A percentile compares a stretch with the other conserved stretches of the same genome.
These are phyloP conservation scores for Metroxylon sagu DNA, from an alignment of 176 grass and related monocot species.

Conservation along the genomic window DNA sequence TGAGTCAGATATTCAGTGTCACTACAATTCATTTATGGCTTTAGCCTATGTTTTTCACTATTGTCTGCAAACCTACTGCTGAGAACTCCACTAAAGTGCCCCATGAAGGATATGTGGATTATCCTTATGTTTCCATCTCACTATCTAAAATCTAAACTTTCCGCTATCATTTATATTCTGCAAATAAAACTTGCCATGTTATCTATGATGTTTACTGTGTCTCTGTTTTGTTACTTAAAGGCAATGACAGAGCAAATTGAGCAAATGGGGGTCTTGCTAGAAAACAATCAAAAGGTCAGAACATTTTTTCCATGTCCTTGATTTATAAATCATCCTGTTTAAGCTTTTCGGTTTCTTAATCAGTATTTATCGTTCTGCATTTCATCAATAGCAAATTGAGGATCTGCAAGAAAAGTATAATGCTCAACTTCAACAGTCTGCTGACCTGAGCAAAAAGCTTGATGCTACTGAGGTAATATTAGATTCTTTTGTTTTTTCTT, in stretches of 20 bases:
- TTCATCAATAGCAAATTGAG: constrained; percentile 47
- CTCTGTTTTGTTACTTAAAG: constrained; percentile 26
- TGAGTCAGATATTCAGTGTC: neutral
- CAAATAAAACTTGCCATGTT: too few relatives aligned
- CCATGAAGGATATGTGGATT: too few relatives aligned
- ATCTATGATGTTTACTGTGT: too few relatives aligned
- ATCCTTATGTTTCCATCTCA: too few relatives aligned
- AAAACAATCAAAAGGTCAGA: constrained; percentile 62
- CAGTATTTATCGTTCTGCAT: neutral
- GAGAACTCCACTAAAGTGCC: too few relatives aligned
- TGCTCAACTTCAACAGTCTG: constrained; percentile 57
- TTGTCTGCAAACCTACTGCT: too few relatives aligned
- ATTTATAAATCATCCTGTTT: too few relatives aligned
- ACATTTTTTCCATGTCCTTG: neutral
- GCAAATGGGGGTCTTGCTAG: constrained; percentile 51
- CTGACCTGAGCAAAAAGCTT: constrained; percentile 60
- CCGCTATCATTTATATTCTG: too few relatives aligned
- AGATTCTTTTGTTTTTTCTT: neutral
- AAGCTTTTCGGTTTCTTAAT: too few relatives aligned
- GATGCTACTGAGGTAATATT: constrained; percentile 57
- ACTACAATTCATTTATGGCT: neutral
- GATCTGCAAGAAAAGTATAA: constrained; percentile 71
- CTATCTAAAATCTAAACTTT: too few relatives aligned
- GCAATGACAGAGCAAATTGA: constrained; percentile 86
- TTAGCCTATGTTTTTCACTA: neutral